These are phyloP conservation scores for Alopecurus myosuroides DNA, from an alignment of 176 grass and related monocot genomes.

Conservation along the genomic window DNA sequence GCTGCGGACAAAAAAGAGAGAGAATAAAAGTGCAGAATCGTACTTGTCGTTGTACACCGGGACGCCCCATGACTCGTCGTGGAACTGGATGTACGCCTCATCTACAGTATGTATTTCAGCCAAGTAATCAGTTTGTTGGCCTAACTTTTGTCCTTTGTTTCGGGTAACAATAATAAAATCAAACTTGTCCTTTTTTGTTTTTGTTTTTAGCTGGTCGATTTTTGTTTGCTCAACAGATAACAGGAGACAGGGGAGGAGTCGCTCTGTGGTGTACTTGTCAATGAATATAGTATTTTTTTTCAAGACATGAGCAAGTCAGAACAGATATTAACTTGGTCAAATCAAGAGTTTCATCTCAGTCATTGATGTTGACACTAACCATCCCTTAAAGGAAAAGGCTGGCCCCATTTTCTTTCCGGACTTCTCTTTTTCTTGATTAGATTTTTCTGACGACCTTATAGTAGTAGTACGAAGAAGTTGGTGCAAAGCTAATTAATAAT, in stretches of 20 bases:
- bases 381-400: conserved; percentile 16
- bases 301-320: neutral
- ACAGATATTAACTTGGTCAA: neutral
- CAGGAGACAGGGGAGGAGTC: neutral
- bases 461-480: neutral
- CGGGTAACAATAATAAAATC: neutral
- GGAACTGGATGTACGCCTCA: conserved; percentile 78
- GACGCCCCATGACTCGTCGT: conserved; percentile 89
- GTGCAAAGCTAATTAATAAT: conserved; percentile 25
- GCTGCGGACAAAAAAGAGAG: neutral
- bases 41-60: conserved; percentile 87
- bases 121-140: neutral
- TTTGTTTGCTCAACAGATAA: conserved; percentile 21
- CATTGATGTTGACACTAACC: neutral
- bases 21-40: neutral
- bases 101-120: conserved; percentile 40
- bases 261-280: conserved; percentile 18
- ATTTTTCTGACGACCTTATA: neutral
- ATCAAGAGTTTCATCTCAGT: conserved; percentile 11
- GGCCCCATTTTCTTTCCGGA: conserved; percentile 1
- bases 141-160: neutral
- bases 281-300: neutral
- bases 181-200: neutral
- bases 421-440: neutral
- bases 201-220: neutral